Base-by-base conservation (phyloP, 805 yeast genomes). In the Starmerella riodocensis region DNA sequence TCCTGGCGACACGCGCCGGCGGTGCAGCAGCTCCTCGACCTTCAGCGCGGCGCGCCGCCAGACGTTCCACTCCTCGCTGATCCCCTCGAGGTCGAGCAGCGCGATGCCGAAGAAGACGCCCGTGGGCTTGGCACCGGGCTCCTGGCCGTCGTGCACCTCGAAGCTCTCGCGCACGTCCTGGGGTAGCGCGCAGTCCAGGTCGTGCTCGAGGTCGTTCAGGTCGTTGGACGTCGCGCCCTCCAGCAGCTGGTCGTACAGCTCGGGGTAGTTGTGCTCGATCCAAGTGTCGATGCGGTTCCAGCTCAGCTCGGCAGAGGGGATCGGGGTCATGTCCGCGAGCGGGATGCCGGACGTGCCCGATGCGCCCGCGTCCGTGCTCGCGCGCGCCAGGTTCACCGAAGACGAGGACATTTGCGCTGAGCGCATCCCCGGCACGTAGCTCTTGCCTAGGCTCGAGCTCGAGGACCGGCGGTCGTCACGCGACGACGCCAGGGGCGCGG, bases 281-380 rank as follows among this genome's bases (percentile, higher is more conserved):
- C 96, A 88, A 16, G 73, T 65, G 49, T 82, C 88, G 42, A 88
- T 75, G 53, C 86, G 86, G 46, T 80, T 71, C 97, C 97, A 88
- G 11, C 95, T 70, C 27, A 78, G 66, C 2, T 71, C 65, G 46
- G 86, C 83, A 39, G 88, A 75, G n/a, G 69, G 64, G 13, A 65
- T 60, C 12, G 66, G 62, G 20, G 80, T 77, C 34, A 93, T 93
- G 32, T 74, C 65, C 46, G 39, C 59, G 37, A 59, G 57, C 51
- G 64, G 66, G 41, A 60, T 52, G 20, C 56, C 57, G 47, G 69
- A 58, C 17, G 39, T 36, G 8, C 41, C 65, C 54, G 48, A 26
- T 14, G 25, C 19, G 14, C 25, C 36, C 4, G 27, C 12, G 14
- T 35, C 36, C n/a, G 29, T 37, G 34, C 24, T 29, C 26, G 20